Evolutionary conservation across 75 land plant genomes (phyloP), one percentile per base, ranked within the genome.

Genomic region (Azolla pinnata): DNA sequence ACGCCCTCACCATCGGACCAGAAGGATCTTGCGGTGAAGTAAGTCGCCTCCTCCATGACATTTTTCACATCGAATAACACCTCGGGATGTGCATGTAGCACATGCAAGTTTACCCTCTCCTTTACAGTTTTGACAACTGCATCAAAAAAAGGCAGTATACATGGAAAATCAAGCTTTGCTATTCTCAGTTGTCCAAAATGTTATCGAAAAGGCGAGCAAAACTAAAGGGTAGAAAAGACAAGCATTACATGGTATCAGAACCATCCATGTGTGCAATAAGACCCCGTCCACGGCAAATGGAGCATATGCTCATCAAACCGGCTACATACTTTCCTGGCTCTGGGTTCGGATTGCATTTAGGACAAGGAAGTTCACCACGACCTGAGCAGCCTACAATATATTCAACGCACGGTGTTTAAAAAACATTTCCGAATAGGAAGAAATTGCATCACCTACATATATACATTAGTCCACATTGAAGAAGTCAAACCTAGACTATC

Each of bases 261-360:
- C 99, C 99, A 80, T 95, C 99, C 58, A 66, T 66, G 48, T 95
- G 99, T 33, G 99, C 99, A 66, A 83, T 84, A 31, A 88, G 70
- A 51, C 99, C 99, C 46, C 99, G 79, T 19, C 99, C 99, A 75
- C 82, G 61, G 56, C 99, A 95, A 57, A 30, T 47, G 29, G 76
- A 42, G 56, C 99, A 95, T 40, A 56, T 45, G 29, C 44, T 57
- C 79, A 75, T 83, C 64, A 67, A 79, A 33, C 85, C 83, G 63
- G 83, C 75, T 34, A 67, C 73, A 67, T 71, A 78, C 61, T 47
- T 69, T 29, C 81, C 85, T 54, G 76, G 73, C n/a, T 90, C 85
- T 45, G 68, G 67, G 34, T 71, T 68, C 57, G 65, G 54, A 75
- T 82, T 88, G 70, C 99, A 95, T 4, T 73, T 64, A 8, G 68